Evolutionary conservation across 257 asterid genomes (phyloP).

Genomic region (Scutellaria minor): DNA sequence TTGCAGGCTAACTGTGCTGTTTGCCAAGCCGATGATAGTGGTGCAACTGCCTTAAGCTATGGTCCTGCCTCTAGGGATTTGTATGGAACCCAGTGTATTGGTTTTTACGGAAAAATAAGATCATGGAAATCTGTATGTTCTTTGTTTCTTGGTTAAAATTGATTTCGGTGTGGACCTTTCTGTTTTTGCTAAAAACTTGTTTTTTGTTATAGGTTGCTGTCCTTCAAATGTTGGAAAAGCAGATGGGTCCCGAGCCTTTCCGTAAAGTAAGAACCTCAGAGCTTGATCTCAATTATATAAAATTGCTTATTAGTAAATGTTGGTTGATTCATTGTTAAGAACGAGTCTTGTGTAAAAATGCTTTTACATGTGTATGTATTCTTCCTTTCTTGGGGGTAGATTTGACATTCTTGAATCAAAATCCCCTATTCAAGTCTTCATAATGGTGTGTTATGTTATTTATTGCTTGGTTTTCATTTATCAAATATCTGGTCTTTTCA

Average conservation of each 20-base stretch:
- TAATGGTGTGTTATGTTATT: slow-evolving; percentile 2
- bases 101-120: slow-evolving; percentile 95
- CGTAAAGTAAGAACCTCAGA: slow-evolving; percentile 72
- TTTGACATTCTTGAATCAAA: slow-evolving; percentile 17
- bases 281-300: slow-evolving; percentile 14
- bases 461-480: neutral
- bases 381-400: slow-evolving; percentile 24
- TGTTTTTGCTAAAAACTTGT: slow-evolving; percentile 24
- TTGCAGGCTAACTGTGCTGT: slow-evolving; percentile 94
- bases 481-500: slow-evolving; percentile 10
- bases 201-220: slow-evolving; percentile 71
- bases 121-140: slow-evolving; percentile 96
- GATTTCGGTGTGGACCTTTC: slow-evolving; percentile 17
- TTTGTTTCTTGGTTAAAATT: slow-evolving; percentile 28
- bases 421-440: slow-evolving; percentile 16
- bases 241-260: slow-evolving; percentile 99
- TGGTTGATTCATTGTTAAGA: slow-evolving; percentile 17
- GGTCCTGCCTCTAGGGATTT: slow-evolving; percentile 81
- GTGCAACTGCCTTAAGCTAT: slow-evolving; percentile 91
- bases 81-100: slow-evolving; percentile 90
- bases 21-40: slow-evolving; percentile 92
- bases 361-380: neutral
- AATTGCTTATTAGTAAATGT: slow-evolving; percentile 22
- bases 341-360: neutral
- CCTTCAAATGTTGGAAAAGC: slow-evolving; percentile 98